Percentiles rank a stretch among this genome's conserved stretches.
Conservation (phyloP, 371 early-diverging fungal species). For the Apophysomyces variabilis region DNA sequence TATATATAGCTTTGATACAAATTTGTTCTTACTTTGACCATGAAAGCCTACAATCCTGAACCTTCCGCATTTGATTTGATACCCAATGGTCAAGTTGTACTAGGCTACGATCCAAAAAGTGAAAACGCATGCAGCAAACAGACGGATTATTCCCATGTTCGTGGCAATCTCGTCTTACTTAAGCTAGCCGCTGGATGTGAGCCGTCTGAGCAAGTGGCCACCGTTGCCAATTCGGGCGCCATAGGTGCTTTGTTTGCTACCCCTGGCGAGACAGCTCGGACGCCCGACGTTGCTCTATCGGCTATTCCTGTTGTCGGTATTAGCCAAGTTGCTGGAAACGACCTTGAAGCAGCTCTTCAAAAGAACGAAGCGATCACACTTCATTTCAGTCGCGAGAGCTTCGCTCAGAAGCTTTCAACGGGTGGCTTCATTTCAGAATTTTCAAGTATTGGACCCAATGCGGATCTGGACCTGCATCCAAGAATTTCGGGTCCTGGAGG, state of each 20-base stretch:
- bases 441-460: conserved; percentile 29
- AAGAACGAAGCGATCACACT: not conserved
- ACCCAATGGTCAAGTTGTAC: not conserved
- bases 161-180: not conserved
- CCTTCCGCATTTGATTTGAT: not conserved
- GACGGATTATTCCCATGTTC: not conserved
- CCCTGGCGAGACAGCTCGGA: not conserved
- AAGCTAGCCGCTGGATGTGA: not conserved
- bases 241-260: not conserved
- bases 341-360: not conserved
- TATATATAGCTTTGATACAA: not conserved
- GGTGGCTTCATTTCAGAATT: conserved; percentile 34
- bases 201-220: not conserved
- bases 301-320: not conserved
- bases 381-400: not conserved
- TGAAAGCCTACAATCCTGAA: not conserved
- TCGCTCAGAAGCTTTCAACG: conserved; percentile 13
- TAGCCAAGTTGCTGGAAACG: not conserved
- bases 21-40: not conserved
- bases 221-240: not conserved
- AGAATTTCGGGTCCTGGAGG: conserved; percentile 64
- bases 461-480: conserved; percentile 28
- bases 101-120: not conserved
- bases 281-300: not conserved
- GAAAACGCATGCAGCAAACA: not conserved